These are phyloP conservation scores for Rutidosis leptorrhynchoides DNA, from an alignment of 129 eudicot genomes.

Conservation along the genomic window DNA sequence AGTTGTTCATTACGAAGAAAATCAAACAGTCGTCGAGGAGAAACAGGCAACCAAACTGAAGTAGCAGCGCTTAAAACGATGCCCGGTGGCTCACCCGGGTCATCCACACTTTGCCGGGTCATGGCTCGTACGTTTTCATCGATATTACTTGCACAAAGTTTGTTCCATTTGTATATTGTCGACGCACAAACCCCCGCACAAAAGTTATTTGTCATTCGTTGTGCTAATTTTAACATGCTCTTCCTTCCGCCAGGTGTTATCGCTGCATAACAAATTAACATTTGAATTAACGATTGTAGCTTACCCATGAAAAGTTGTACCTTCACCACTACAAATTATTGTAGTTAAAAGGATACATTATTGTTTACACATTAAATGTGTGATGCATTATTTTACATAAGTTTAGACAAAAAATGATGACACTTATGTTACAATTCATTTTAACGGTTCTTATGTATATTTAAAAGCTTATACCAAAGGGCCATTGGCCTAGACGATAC, in stretches of 20 bases:
- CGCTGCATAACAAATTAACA: constrained; percentile 33
- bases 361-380: not conserved
- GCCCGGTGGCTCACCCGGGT: constrained; percentile 98
- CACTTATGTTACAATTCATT: no score
- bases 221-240: constrained; percentile 98
- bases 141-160: constrained; percentile 57
- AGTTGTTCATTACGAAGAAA: constrained; percentile 83
- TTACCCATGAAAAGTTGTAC: constrained; percentile 10
- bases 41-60: constrained; percentile 90
- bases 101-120: constrained; percentile 94
- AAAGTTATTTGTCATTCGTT: constrained; percentile 85
- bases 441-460: no score
- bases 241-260: constrained; percentile 72
- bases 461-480: no score
- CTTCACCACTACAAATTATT: not conserved
- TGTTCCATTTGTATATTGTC: constrained; percentile 88
- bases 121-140: constrained; percentile 90
- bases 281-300: constrained; percentile 9
- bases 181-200: constrained; percentile 96
- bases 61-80: constrained; percentile 93
- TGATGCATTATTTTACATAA: not conserved
- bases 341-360: not conserved
- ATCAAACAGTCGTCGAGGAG: constrained; percentile 79
- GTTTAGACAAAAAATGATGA: no score
- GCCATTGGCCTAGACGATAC: no score